phyloP scores from a whole-genome alignment of 163 green algal genomes.

The Coccomyxa subellipsoidea region DNA sequence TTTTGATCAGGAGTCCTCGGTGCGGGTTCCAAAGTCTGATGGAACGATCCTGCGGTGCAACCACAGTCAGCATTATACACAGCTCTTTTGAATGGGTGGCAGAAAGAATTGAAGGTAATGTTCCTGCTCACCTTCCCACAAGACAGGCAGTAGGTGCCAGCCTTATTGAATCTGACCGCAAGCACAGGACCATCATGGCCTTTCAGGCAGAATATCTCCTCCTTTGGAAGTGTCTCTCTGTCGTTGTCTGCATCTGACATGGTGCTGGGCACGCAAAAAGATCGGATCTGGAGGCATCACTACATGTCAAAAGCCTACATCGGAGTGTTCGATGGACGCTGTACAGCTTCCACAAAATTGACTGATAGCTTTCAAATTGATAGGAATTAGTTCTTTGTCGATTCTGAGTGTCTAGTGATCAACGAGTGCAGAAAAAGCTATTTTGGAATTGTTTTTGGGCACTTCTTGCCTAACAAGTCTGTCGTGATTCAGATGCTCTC shows the following conservation, averaged over 20 bases:
- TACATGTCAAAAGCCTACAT: too few species aligned
- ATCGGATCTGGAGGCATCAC: background rate
- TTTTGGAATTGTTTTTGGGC: too few species aligned
- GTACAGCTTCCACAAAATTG: too few species aligned
- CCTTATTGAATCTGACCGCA: slow-evolving; percentile 77
- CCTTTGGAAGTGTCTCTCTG: slow-evolving; percentile 31
- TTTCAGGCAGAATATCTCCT: slow-evolving; percentile 29
- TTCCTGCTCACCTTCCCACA: slow-evolving; percentile 69
- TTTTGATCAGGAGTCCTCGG: slow-evolving; percentile 70
- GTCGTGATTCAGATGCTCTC: too few species aligned
- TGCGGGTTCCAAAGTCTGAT: slow-evolving; percentile 85
- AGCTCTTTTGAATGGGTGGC: background rate
- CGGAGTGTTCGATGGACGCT: too few species aligned
- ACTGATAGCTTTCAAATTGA: too few species aligned
- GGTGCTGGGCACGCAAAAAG: too few species aligned
- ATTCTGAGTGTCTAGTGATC: too few species aligned
- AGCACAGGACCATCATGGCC: slow-evolving; percentile 85
- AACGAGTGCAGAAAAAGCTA: too few species aligned
- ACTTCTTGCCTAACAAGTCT: too few species aligned
- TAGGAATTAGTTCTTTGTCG: too few species aligned
- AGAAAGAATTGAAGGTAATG: background rate
- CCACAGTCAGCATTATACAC: background rate
- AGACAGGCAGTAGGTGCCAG: slow-evolving; percentile 81
- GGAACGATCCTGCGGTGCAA: slow-evolving; percentile 66
- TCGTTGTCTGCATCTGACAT: background rate